Evolutionary conservation across 495 filamentous ascomycete species (phyloP).

Genomic region (Penicillium mononematosum): DNA sequence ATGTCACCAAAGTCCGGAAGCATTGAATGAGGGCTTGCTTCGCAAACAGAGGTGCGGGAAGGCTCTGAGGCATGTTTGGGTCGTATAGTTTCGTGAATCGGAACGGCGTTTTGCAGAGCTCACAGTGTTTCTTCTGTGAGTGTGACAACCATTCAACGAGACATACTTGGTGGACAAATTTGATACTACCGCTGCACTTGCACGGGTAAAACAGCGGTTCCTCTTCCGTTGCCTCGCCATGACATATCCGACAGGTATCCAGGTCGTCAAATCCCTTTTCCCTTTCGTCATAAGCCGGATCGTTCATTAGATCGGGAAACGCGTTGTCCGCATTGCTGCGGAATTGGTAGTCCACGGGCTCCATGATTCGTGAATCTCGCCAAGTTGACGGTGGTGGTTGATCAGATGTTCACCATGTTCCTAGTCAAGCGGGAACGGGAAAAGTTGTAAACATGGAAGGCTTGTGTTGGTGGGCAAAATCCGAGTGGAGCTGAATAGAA

Average conservation of each 20-base stretch:
- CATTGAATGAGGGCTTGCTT: slow-evolving; percentile 71
- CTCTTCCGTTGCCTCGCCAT: slow-evolving; percentile 77
- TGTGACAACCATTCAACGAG: slow-evolving; percentile 98
- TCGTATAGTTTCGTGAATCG: slow-evolving; percentile 97
- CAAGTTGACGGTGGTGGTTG: slow-evolving; percentile 23
- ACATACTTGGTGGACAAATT: slow-evolving; percentile 95
- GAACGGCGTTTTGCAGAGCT: slow-evolving; percentile 97
- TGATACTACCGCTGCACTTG: slow-evolving; percentile 98
- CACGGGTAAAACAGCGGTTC: slow-evolving; percentile 96
- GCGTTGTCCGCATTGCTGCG: slow-evolving; percentile 22
- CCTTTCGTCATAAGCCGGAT: slow-evolving; percentile 52
- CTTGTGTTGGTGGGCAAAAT: background rate
- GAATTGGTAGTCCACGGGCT: slow-evolving; percentile 19
- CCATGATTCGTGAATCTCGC: slow-evolving; percentile 28
- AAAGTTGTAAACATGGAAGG: slow-evolving; percentile 5
- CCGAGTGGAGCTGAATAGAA: background rate
- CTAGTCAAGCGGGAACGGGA: background rate
- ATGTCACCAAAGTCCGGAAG: slow-evolving; percentile 66
- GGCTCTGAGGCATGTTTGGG: slow-evolving; percentile 79
- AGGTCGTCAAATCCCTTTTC: slow-evolving; percentile 47
- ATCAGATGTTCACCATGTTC: slow-evolving; percentile 28
- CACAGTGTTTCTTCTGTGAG: slow-evolving; percentile 98
- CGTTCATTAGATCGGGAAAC: slow-evolving; percentile 65
- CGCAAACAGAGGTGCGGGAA: slow-evolving; percentile 78
- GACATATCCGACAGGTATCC: slow-evolving; percentile 93